Percentiles rank a stretch among this genome's conserved stretches.
Conservation (phyloP, 2,329 filamentous ascomycete species). For the Aspergillus intermedius region DNA sequence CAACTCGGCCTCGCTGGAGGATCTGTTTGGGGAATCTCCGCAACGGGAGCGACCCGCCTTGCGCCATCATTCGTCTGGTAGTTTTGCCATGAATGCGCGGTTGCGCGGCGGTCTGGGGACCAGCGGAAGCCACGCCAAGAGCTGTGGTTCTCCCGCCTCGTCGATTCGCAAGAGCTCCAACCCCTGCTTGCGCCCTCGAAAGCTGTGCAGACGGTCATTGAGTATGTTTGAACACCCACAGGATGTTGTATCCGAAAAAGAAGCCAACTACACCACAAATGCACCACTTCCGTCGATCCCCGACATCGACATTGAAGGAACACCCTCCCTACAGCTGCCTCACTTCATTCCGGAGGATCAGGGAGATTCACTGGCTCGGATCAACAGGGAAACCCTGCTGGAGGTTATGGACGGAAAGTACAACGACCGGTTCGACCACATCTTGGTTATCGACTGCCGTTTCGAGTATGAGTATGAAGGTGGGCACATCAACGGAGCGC, state of each 20-base stretch:
- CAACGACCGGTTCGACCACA: conserved; percentile 66
- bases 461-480: conserved; percentile 99
- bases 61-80: conserved; percentile 54
- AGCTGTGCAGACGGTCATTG: conserved; percentile 82
- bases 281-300: conserved; percentile 65
- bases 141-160: conserved; percentile 66
- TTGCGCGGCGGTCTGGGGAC: conserved; percentile 60
- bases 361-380: conserved; percentile 80
- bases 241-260: conserved; percentile 77
- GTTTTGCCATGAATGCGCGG: conserved; percentile 54
- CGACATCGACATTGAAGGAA: conserved; percentile 80
- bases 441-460: conserved; percentile 88
- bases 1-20: conserved; percentile 63
- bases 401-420: conserved; percentile 84
- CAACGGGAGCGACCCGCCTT: conserved; percentile 61
- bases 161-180: conserved; percentile 68
- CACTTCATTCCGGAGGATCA: conserved; percentile 76
- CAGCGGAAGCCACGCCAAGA: conserved; percentile 49
- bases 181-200: conserved; percentile 68
- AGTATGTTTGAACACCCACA: conserved; percentile 96
- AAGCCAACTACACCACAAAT: conserved; percentile 51
- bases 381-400: conserved; percentile 72
- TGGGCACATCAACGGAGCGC: conserved; percentile 84
- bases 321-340: conserved; percentile 67
- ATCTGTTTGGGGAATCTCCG: conserved; percentile 76